Evolutionary conservation across 2,329 filamentous ascomycete species (phyloP).

Genomic region (Paraconiothyrium brasiliense): DNA sequence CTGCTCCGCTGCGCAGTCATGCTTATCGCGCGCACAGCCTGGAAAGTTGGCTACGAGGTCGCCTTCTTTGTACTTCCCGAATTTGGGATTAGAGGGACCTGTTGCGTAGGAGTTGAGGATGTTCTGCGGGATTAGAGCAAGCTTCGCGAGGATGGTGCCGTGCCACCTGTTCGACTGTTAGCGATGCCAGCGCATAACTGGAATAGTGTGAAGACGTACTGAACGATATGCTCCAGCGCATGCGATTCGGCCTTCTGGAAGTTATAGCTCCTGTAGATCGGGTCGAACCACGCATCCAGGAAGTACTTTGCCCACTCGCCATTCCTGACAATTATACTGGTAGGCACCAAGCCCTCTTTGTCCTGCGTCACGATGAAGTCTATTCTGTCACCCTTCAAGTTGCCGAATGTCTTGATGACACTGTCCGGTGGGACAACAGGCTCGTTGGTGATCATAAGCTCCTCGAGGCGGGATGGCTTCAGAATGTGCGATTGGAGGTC

Average conservation of each 20-base stretch:
- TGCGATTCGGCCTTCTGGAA: slow-evolving; percentile 95
- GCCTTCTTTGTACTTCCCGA: slow-evolving; percentile 77
- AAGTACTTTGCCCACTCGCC: slow-evolving; percentile 95
- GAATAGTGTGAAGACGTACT: slow-evolving; percentile 46
- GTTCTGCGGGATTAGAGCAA: slow-evolving; percentile 89
- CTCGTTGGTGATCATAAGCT: slow-evolving; percentile 82
- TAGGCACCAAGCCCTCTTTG: slow-evolving; percentile 76
- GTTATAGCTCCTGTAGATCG: slow-evolving; percentile 91
- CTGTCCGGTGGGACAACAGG: slow-evolving; percentile 94
- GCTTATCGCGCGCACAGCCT: slow-evolving; percentile 69
- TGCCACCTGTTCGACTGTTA: slow-evolving; percentile 78
- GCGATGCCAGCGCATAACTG: neutral
- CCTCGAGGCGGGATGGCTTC: slow-evolving; percentile 72
- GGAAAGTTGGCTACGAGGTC: slow-evolving; percentile 85
- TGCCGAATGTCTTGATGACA: slow-evolving; percentile 92
- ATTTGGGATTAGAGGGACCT: slow-evolving; percentile 40
- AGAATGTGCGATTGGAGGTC: slow-evolving; percentile 78
- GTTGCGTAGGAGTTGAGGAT: slow-evolving; percentile 79
- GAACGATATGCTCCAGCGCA: slow-evolving; percentile 74
- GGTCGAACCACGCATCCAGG: slow-evolving; percentile 95
- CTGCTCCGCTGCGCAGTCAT: slow-evolving; percentile 78
- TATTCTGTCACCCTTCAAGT: slow-evolving; percentile 79
- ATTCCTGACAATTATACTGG: slow-evolving; percentile 81
- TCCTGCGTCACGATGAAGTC: slow-evolving; percentile 89
- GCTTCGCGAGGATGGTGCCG: slow-evolving; percentile 88